These are phyloP conservation scores for Diaporthe sp. DNA, from an alignment of 2,329 filamentous ascomycete genomes.

Conservation along the genomic window DNA sequence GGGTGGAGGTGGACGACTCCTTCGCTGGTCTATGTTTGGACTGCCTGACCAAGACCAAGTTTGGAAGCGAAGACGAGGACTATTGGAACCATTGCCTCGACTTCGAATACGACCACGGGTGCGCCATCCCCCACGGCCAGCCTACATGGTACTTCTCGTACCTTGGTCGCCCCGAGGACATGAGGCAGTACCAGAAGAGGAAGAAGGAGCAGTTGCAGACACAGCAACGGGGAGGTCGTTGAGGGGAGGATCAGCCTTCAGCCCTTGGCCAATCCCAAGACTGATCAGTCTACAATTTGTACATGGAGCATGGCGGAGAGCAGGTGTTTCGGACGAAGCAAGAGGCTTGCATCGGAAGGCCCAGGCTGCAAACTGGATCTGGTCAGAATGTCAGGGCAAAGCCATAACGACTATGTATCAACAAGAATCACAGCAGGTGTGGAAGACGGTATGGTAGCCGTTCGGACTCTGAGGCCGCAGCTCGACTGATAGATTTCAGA, in stretches of 20 bases:
- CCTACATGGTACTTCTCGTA: constrained; percentile 5
- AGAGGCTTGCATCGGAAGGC: background rate
- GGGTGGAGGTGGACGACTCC: background rate
- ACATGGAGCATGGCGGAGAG: background rate
- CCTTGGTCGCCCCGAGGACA: background rate
- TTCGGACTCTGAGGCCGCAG: constrained; percentile 82
- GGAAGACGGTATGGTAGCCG: constrained; percentile 77
- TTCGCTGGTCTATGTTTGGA: constrained; percentile 18
- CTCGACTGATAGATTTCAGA: constrained; percentile 69
- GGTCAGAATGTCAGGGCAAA: background rate
- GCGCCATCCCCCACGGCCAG: background rate
- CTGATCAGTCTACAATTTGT: background rate
- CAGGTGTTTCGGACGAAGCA: background rate
- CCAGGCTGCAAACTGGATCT: background rate
- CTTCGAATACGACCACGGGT: background rate
- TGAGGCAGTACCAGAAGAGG: background rate
- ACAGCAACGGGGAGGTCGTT: background rate
- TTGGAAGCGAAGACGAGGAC: background rate
- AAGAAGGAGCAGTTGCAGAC: background rate
- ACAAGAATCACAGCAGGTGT: constrained; percentile 40
- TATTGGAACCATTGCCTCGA: background rate
- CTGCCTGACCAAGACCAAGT: background rate
- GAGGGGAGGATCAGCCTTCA: background rate
- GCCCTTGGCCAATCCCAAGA: fast-evolving
- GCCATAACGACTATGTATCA: background rate